A percentile compares a stretch with the other conserved stretches of the same genome.
These are phyloP conservation scores for Penicillium maclennaniae DNA, from an alignment of 495 filamentous ascomycete species.

Conservation along the genomic window DNA sequence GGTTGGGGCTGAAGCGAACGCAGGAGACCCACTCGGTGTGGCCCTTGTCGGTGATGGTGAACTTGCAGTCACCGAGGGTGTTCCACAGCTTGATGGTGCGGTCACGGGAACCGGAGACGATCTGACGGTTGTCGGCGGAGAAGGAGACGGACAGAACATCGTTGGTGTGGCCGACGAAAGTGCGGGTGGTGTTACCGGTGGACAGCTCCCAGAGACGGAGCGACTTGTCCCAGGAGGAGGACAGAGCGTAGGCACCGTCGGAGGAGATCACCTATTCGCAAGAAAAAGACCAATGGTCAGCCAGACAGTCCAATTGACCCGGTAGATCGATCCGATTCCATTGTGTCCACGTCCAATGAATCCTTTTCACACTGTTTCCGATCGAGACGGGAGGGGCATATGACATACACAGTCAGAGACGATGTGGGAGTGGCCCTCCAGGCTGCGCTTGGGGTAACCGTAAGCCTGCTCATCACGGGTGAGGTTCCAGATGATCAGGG, in stretches of 20 bases:
- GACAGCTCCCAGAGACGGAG: slow-evolving; percentile 99
- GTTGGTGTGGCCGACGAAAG: slow-evolving; percentile 98
- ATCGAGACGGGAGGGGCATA: slow-evolving; percentile 8
- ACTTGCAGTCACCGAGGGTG: slow-evolving; percentile 99
- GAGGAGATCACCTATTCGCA: slow-evolving; percentile 90
- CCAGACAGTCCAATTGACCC: slow-evolving; percentile 17
- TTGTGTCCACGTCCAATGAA: slow-evolving; percentile 16
- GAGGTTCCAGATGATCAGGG: slow-evolving; percentile 99
- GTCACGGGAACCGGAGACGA: slow-evolving; percentile 97
- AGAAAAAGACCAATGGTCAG: slow-evolving; percentile 34
- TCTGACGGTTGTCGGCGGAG: slow-evolving; percentile 99
- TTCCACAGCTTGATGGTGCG: slow-evolving; percentile 99
- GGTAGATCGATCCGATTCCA: slow-evolving; percentile 8
- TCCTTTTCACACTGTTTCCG: slow-evolving; percentile 3
- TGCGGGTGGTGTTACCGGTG: slow-evolving; percentile 90
- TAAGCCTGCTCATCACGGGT: slow-evolving; percentile 97
- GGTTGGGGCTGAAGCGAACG: slow-evolving; percentile 99
- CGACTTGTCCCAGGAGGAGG: slow-evolving; percentile 99
- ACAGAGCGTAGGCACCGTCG: slow-evolving; percentile 98
- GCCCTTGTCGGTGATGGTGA: slow-evolving; percentile 99
- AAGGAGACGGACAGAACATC: slow-evolving; percentile 99
- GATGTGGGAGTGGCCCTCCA: slow-evolving; percentile 99
- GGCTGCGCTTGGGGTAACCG: slow-evolving; percentile 97
- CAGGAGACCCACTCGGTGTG: slow-evolving; percentile 99
- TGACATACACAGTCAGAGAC: slow-evolving; percentile 96